Conservation (phyloP, 352 stramenopile genomes). For the Pythium apleroticum region DNA sequence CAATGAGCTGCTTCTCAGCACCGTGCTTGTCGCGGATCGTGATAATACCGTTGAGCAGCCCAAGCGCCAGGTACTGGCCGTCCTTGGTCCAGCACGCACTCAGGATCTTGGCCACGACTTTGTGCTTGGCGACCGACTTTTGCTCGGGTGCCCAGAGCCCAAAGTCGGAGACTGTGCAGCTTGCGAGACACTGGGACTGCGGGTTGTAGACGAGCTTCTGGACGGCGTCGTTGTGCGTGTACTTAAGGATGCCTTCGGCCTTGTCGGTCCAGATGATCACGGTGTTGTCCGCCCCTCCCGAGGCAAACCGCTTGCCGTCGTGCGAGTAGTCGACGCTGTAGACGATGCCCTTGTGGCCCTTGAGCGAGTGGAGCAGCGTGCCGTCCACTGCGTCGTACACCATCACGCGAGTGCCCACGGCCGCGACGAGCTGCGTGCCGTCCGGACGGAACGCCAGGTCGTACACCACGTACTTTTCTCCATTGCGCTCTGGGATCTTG, state of each 20-base stretch:
- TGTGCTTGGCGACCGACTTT: constrained; percentile 94
- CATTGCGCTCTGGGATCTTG: constrained; percentile 86
- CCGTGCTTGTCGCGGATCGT: constrained; percentile 91
- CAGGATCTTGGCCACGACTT: constrained; percentile 93
- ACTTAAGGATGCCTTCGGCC: constrained; percentile 95
- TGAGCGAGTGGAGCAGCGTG: constrained; percentile 91
- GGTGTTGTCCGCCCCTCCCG: constrained; percentile 92
- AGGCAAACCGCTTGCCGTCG: constrained; percentile 92
- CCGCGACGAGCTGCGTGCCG: constrained; percentile 87
- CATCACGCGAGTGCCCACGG: constrained; percentile 90
- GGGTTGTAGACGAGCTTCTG: constrained; percentile 93
- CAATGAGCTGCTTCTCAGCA: constrained; percentile 90
- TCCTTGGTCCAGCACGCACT: constrained; percentile 92
- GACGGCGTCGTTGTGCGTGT: constrained; percentile 94
- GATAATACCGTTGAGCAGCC: constrained; percentile 90
- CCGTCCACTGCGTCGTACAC: constrained; percentile 92
- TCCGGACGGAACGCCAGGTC: constrained; percentile 91
- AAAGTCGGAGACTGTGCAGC: constrained; percentile 94
- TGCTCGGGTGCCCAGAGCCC: constrained; percentile 93
- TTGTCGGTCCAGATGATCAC: constrained; percentile 97
- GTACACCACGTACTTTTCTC: constrained; percentile 83
- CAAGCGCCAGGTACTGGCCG: constrained; percentile 90
- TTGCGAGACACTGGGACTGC: constrained; percentile 89
- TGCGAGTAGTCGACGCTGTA: constrained; percentile 91
- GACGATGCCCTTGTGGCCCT: constrained; percentile 89